phyloP scores from a whole-genome alignment of 148 eudicot genomes.

The Diospyros lotus region DNA sequence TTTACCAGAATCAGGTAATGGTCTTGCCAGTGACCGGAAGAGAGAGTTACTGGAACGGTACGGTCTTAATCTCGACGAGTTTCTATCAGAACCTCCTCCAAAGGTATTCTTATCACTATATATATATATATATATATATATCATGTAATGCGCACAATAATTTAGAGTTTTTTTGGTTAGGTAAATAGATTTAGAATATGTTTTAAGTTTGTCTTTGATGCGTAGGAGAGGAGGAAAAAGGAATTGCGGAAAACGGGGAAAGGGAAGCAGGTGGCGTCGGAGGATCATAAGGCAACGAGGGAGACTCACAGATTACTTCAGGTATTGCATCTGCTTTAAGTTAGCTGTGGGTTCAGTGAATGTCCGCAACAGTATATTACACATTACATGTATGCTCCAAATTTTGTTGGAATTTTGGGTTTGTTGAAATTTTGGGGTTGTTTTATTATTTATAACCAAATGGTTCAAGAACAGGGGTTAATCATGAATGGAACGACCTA shows the following conservation, averaged over 20 bases:
- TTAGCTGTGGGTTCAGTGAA: not conserved
- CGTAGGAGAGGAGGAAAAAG: conserved; percentile 51
- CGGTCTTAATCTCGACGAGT: conserved; percentile 70
- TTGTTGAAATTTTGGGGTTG: not conserved
- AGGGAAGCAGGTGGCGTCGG: too few species aligned
- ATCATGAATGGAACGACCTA: not conserved
- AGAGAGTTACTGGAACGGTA: conserved; percentile 29
- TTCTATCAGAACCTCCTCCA: conserved; percentile 43
- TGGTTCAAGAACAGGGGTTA: not conserved
- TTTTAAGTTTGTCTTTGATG: conserved; percentile 7
- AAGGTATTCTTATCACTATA: too few species aligned
- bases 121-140: too few species aligned
- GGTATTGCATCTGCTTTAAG: too few species aligned
- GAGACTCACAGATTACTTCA: conserved; percentile 67
- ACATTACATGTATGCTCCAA: not conserved
- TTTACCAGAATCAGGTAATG: conserved; percentile 44
- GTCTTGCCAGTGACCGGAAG: conserved; percentile 21
- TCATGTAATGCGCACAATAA: too few species aligned
- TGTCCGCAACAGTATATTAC: too few species aligned
- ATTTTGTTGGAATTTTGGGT: not conserved
- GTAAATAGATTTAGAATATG: too few species aligned
- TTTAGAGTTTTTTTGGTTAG: too few species aligned
- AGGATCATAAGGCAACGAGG: conserved; percentile 21
- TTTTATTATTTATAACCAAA: not conserved
- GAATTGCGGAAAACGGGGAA: conserved; percentile 23